phyloP scores from a whole-genome alignment of 306 rosid species.

The Vicia sativa region DNA sequence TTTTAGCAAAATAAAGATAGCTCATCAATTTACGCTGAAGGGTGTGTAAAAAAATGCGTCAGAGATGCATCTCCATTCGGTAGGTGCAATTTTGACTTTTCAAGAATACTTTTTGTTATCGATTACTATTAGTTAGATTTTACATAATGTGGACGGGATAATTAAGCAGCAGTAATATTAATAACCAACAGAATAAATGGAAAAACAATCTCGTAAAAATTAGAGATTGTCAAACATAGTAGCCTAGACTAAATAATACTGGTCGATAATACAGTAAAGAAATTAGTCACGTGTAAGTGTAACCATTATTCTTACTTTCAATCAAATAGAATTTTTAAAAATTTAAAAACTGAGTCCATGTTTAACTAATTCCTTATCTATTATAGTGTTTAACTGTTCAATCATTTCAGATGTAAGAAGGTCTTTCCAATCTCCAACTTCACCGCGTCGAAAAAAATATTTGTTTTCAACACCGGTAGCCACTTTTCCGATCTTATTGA shows the following conservation, averaged over 20 bases:
- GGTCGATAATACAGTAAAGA: neutral
- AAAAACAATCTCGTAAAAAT: too few relatives aligned
- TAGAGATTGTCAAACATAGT: too few relatives aligned
- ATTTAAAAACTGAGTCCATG: neutral
- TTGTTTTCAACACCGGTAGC: neutral
- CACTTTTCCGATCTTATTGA: neutral
- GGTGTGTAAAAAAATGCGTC: too few relatives aligned
- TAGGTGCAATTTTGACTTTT: too few relatives aligned
- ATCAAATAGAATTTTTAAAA: neutral
- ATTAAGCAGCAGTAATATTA: too few relatives aligned
- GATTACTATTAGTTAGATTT: too few relatives aligned
- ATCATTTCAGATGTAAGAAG: neutral
- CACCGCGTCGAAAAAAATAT: neutral
- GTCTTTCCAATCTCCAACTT: constrained; percentile 9
- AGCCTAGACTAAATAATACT: neutral
- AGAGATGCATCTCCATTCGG: too few relatives aligned
- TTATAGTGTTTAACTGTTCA: neutral
- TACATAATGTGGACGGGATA: too few relatives aligned
- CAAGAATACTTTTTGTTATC: too few relatives aligned
- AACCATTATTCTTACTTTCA: neutral
- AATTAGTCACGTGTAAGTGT: neutral
- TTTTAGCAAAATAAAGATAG: too few relatives aligned
- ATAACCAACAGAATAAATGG: too few relatives aligned
- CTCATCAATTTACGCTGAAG: too few relatives aligned
- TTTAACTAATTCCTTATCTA: neutral